Evolutionary conservation across 2,329 filamentous ascomycete genomes (phyloP).

Genomic region (Apiospora rasikravindrae): DNA sequence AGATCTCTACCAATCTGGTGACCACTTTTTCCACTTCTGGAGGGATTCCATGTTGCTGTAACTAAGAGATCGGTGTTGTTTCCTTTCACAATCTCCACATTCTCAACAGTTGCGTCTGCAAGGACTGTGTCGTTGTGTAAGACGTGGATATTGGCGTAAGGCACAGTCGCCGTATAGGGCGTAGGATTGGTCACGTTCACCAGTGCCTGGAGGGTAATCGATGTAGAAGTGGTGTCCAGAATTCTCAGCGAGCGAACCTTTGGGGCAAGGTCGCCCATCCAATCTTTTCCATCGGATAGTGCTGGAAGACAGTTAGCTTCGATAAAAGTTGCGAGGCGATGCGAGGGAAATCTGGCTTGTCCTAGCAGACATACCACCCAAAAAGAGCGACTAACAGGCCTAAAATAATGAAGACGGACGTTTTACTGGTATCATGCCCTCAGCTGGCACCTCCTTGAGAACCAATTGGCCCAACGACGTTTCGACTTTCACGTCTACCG

Average conservation of each 20-base stretch:
- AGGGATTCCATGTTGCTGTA: slow-evolving; percentile 76
- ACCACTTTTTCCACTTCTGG: slow-evolving; percentile 66
- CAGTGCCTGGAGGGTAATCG: slow-evolving; percentile 71
- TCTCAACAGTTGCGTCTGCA: slow-evolving; percentile 72
- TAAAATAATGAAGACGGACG: slow-evolving; percentile 74
- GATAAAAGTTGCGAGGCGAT: slow-evolving; percentile 22
- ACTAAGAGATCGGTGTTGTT: slow-evolving; percentile 74
- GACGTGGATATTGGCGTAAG: slow-evolving; percentile 78
- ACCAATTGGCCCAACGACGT: slow-evolving; percentile 83
- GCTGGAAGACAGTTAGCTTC: slow-evolving; percentile 54
- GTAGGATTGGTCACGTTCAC: slow-evolving; percentile 93
- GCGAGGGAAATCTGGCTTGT: slow-evolving; percentile 25
- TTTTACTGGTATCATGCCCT: slow-evolving; percentile 89
- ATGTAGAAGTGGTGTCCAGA: slow-evolving; percentile 71
- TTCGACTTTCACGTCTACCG: slow-evolving; percentile 80
- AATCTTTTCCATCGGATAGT: slow-evolving; percentile 61
- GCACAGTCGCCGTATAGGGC: slow-evolving; percentile 81
- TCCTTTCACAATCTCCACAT: slow-evolving; percentile 69
- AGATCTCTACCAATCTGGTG: slow-evolving; percentile 70
- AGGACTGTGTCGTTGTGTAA: slow-evolving; percentile 75
- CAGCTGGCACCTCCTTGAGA: slow-evolving; percentile 82
- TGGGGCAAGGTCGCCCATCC: slow-evolving; percentile 57
- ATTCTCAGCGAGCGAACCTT: slow-evolving; percentile 75
- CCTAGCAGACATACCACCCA: slow-evolving; percentile 30
- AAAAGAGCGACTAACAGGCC: slow-evolving; percentile 46